Percentiles rank a stretch among this genome's conserved stretches.
Evolutionary conservation across 179 eudicot genomes (phyloP).

Genomic region (Drosera spatulata): DNA sequence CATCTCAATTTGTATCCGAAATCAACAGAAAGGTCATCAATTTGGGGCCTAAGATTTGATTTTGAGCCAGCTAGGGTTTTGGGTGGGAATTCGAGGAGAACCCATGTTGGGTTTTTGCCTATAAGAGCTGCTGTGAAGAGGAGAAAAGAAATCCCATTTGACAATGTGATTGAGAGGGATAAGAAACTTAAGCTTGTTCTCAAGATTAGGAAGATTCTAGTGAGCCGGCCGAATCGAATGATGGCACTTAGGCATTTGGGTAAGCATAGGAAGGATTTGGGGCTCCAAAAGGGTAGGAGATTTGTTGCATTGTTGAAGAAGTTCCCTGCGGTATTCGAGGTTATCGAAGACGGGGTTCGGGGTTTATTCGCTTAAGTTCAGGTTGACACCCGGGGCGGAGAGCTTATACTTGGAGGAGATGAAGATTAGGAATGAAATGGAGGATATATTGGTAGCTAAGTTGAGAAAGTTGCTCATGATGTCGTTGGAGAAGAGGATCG

Average conservation of each 20-base stretch:
- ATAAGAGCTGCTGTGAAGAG: constrained; percentile 76
- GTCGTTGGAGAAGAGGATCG: constrained; percentile 76
- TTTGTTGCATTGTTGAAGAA: constrained; percentile 76
- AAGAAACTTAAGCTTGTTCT: constrained; percentile 82
- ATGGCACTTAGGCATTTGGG: constrained; percentile 81
- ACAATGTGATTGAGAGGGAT: constrained; percentile 84
- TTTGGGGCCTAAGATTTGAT: constrained; percentile 25
- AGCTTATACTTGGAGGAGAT: constrained; percentile 82
- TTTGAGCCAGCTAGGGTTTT: constrained; percentile 23
- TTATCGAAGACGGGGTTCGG: constrained; percentile 88
- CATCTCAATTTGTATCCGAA: constrained; percentile 7
- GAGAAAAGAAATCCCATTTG: constrained; percentile 80
- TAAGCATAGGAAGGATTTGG: constrained; percentile 54
- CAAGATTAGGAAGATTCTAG: constrained; percentile 66
- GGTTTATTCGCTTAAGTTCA: constrained; percentile 57
- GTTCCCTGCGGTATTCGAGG: constrained; percentile 79
- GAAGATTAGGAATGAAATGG: constrained; percentile 84
- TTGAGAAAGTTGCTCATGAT: constrained; percentile 89
- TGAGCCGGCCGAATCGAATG: constrained; percentile 52
- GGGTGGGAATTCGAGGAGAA: constrained; percentile 26
- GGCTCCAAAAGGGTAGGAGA: constrained; percentile 48
- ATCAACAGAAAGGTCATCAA: constrained; percentile 21
- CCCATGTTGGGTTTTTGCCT: constrained; percentile 28
- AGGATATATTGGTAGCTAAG: constrained; percentile 59
- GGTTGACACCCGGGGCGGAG: constrained; percentile 88